These are phyloP conservation scores for Pichia sp. DNA, from an alignment of 1,139 yeast genomes.

Conservation along the genomic window DNA sequence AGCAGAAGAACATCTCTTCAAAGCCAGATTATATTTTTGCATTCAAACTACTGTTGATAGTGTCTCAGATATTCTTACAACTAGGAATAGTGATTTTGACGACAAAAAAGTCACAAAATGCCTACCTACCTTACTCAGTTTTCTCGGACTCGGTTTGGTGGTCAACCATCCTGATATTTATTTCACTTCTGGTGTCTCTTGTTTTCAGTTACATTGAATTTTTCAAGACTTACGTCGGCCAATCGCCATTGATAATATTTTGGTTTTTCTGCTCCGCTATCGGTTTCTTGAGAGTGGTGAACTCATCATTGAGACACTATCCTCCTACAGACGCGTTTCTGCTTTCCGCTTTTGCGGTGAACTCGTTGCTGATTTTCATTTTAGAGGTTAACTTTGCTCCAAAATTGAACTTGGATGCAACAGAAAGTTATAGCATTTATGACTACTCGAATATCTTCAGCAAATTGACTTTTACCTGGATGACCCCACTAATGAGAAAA, in stretches of 20 bases:
- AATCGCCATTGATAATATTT: conserved; percentile 65
- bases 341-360: conserved; percentile 45
- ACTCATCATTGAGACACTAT: conserved; percentile 45
- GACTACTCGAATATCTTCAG: conserved; percentile 83
- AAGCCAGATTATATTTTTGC: conserved; percentile 38
- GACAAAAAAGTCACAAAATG: conserved; percentile 28
- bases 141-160: conserved; percentile 40
- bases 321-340: conserved; percentile 39
- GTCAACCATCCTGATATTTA: conserved; percentile 38
- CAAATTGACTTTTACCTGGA: conserved; percentile 81
- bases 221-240: conserved; percentile 57
- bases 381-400: conserved; percentile 50
- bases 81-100: conserved; percentile 27
- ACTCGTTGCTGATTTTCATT: conserved; percentile 47
- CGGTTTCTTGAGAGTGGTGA: conserved; percentile 42
- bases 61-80: conserved; percentile 40
- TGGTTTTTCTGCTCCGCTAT: conserved; percentile 60
- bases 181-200: conserved; percentile 47
- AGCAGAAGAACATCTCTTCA: conserved; percentile 25
- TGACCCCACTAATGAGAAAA: conserved; percentile 81
- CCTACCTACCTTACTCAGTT: conserved; percentile 29
- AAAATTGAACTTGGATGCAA: conserved; percentile 36
- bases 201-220: conserved; percentile 69
- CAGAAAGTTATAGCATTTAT: conserved; percentile 52
- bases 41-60: conserved; percentile 40